A percentile compares a stretch with the other conserved stretches of the same genome.
phyloP scores from a whole-genome alignment of 2,329 filamentous ascomycete species.

The Colletotrichum tanaceti region DNA sequence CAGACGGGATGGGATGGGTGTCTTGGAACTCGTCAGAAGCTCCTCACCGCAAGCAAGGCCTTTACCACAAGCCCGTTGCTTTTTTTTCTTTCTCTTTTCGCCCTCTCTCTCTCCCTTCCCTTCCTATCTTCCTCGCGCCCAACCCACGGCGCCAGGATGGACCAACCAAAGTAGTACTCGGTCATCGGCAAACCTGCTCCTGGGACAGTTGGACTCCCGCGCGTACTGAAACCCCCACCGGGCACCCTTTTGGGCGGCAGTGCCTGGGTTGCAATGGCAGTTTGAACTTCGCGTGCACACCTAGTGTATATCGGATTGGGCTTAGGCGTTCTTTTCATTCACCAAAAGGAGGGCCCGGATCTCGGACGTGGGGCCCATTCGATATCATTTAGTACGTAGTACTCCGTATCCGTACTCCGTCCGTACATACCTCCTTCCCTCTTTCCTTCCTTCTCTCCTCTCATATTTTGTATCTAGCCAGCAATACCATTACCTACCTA shows the following conservation, averaged over 20 bases:
- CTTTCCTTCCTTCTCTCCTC: not conserved
- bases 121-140: not conserved
- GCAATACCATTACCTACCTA: too few species aligned
- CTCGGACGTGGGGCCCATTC: not conserved
- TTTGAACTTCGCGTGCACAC: constrained; percentile 14
- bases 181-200: constrained; percentile 31
- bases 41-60: not conserved
- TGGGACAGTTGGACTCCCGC: constrained; percentile 3
- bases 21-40: not conserved
- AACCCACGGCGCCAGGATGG: constrained; percentile 11
- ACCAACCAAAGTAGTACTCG: constrained; percentile 36
- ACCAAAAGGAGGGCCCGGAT: not conserved
- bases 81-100: not conserved
- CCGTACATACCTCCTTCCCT: not conserved
- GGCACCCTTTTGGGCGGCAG: constrained; percentile 13
- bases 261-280: constrained; percentile 8
- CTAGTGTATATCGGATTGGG: constrained; percentile 21
- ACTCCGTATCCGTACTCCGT: too few species aligned
- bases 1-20: not conserved
- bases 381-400: too few species aligned
- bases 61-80: not conserved
- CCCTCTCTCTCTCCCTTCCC: not conserved
- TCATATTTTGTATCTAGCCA: not conserved
- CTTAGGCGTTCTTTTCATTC: not conserved
- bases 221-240: constrained; percentile 17